phyloP scores from a whole-genome alignment of 208 protist genomes.

The Balamuthia mandrillaris region DNA sequence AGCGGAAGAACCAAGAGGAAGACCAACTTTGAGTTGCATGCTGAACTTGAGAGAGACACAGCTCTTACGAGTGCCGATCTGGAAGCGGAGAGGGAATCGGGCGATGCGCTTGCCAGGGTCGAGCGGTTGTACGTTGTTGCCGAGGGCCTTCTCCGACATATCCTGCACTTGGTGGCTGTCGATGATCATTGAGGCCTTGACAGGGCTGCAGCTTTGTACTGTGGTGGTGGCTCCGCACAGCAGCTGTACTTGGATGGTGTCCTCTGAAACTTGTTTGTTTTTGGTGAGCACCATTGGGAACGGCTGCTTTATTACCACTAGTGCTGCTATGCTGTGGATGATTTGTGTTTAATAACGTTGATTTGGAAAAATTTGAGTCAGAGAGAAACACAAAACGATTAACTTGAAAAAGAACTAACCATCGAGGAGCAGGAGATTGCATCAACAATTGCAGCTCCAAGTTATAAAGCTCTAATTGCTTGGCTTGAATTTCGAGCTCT shows the following conservation, averaged over 20 bases:
- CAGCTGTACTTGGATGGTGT: conserved; percentile 28
- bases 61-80: conserved; percentile 39
- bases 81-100: conserved; percentile 29
- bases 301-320: conserved; percentile 7
- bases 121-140: background rate
- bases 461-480: conserved; percentile 17
- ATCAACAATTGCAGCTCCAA: conserved; percentile 10
- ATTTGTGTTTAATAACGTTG: background rate
- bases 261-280: conserved; percentile 21
- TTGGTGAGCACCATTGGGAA: conserved; percentile 38
- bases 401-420: background rate
- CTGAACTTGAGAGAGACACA: conserved; percentile 34
- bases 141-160: conserved; percentile 29
- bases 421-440: conserved; percentile 17
- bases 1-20: background rate
- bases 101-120: conserved; percentile 20
- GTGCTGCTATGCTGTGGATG: conserved; percentile 9
- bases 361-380: background rate
- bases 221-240: background rate
- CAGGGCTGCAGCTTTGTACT: background rate
- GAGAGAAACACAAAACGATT: background rate
- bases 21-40: conserved; percentile 9
- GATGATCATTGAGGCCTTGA: conserved; percentile 24
- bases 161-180: conserved; percentile 33
- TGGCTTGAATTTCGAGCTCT: conserved; percentile 18